Evolutionary conservation across 768 basidiomycete genomes (phyloP), one percentile per base, ranked within the genome.

Genomic region (Crassisporium funariophilum): DNA sequence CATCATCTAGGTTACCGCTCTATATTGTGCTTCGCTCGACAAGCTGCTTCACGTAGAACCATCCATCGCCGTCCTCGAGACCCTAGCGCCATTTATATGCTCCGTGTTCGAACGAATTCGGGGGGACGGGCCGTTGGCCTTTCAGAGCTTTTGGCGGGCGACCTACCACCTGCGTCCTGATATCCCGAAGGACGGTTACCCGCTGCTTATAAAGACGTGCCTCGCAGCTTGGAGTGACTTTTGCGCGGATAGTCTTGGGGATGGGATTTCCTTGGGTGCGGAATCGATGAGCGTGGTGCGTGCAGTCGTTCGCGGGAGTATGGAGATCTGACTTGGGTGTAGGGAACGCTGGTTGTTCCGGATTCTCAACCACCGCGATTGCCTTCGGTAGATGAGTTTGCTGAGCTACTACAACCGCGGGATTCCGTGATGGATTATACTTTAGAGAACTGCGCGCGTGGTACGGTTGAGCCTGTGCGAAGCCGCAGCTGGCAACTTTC

Each of bases 91-190:
- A 16, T 77, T 84, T 49, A 62, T 86, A 2, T 61, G 65, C 11
- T 76, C 82, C 2, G 75, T 75, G 0, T 84, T 85, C 53, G 46
- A 64, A 4, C 75, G 69, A 17, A 69, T 77, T 21, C 73, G 76
- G 0, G 74, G 77, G 7, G 63, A 71, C 15, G 83, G 79, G 0
- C 76, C 80, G 1, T 54, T 75, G 5, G 72, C 76, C 1, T 86
- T 86, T 49, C 69, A 72, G 52, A 64, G 60, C 2, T 86, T 81
- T 57, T 86, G 84, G 84, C 70, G 69, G n/a, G 62, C 63, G 29
- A 79, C 78, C 3, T 84, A 80, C 55, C 74, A 79, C 24, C 64
- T 63, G n/a, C 65, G 68, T 6, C 60, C 57, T 25, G 60, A 61
- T 20, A 64, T 73, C 23, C 69, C 75, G 21, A 60, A 57, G 39